Percentiles rank a stretch among this genome's conserved stretches.
phyloP scores from a whole-genome alignment of 2,329 filamentous ascomycete genomes.

The Dichotomopilus funicola region DNA sequence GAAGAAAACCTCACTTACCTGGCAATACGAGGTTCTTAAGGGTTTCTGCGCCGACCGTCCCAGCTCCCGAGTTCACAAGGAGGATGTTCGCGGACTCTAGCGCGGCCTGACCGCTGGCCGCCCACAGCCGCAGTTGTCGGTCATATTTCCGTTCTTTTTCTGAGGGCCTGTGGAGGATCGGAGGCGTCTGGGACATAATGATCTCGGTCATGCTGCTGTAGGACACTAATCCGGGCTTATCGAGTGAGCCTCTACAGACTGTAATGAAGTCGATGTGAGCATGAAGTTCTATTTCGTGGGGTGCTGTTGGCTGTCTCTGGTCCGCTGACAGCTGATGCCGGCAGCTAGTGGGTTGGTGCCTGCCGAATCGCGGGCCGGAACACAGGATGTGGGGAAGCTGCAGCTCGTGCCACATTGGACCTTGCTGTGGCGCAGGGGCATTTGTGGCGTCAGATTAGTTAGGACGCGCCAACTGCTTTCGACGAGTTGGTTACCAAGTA shows the following conservation, averaged over 20 bases:
- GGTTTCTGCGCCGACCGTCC: constrained; percentile 81
- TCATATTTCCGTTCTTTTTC: constrained; percentile 78
- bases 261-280: background rate
- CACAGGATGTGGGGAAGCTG: too few species aligned
- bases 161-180: constrained; percentile 46
- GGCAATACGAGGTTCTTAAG: constrained; percentile 97
- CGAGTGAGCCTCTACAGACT: background rate
- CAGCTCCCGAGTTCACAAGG: constrained; percentile 79
- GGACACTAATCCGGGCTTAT: background rate
- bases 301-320: constrained; percentile 2
- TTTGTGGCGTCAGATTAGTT: too few species aligned
- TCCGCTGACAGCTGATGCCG: constrained; percentile 4
- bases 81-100: constrained; percentile 89
- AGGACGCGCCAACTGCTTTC: background rate
- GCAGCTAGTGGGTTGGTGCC: constrained; percentile 2
- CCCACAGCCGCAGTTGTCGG: constrained; percentile 91
- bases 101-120: constrained; percentile 81
- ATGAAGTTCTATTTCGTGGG: constrained; percentile 1
- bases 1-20: constrained; percentile 37
- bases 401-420: too few species aligned
- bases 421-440: too few species aligned
- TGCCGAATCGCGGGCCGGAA: too few species aligned
- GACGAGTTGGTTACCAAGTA: background rate
- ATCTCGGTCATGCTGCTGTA: constrained; percentile 38
- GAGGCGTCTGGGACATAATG: constrained; percentile 40